A percentile compares a stretch with the other conserved stretches of the same genome.
Conservation (phyloP, 1,284 basidiomycete species). For the Rugosomyces carneus region DNA sequence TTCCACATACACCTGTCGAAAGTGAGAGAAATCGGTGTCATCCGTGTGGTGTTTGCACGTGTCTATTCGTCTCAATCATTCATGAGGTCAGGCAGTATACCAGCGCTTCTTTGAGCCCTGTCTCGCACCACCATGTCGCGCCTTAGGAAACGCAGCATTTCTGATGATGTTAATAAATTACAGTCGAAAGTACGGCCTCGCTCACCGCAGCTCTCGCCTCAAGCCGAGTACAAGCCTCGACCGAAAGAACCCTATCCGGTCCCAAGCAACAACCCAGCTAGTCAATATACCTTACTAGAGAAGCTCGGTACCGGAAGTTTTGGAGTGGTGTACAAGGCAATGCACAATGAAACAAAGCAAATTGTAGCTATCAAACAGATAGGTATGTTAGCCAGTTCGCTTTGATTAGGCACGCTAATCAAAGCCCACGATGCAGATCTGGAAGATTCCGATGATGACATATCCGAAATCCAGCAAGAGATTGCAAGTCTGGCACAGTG, state of each 20-base stretch:
- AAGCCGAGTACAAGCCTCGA: constrained; percentile 32
- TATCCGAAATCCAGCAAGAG: constrained; percentile 96
- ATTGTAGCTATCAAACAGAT: constrained; percentile 99
- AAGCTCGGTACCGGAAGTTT: constrained; percentile 98
- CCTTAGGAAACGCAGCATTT: constrained; percentile 36
- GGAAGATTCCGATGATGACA: constrained; percentile 91
- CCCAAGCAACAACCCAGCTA: constrained; percentile 73
- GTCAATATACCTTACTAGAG: constrained; percentile 89
- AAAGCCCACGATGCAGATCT: constrained; percentile 44
- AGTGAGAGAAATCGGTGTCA: constrained; percentile 6
- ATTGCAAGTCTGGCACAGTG: constrained; percentile 94
- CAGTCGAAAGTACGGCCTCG: constrained; percentile 41
- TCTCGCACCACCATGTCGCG: constrained; percentile 37
- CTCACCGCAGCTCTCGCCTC: constrained; percentile 45
- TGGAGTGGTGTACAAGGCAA: constrained; percentile 94
- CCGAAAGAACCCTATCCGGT: constrained; percentile 60
- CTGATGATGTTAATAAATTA: constrained; percentile 31
- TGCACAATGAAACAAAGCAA: constrained; percentile 90
- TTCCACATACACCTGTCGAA: constrained; percentile 3
- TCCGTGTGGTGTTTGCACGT: constrained; percentile 16
- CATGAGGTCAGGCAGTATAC: constrained; percentile 23
- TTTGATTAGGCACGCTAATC: constrained; percentile 8
- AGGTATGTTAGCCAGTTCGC: constrained; percentile 41
- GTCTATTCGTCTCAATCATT: constrained; percentile 17
- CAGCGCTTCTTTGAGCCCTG: constrained; percentile 14